Percentiles rank a stretch among this genome's conserved stretches.
phyloP scores from a whole-genome alignment of 345 rosid species.

The Dipteronia dyeriana region DNA sequence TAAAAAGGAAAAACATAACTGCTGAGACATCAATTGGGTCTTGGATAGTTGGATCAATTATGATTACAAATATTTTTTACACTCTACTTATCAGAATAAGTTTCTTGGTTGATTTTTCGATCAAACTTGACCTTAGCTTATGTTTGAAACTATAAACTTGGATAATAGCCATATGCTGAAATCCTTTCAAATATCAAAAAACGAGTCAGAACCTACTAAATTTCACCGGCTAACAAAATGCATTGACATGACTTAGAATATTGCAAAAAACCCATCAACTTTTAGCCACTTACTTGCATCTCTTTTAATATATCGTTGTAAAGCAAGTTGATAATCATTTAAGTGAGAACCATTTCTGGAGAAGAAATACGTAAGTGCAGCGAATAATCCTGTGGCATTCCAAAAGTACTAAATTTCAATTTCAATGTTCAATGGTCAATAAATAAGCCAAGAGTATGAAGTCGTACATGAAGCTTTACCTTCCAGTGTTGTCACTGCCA shows the following conservation, averaged over 20 bases:
- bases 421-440: constrained; percentile 10
- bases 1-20: background rate
- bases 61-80: background rate
- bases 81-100: background rate
- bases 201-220: background rate
- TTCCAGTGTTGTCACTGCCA: constrained; percentile 72
- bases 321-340: constrained; percentile 77
- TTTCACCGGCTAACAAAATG: background rate
- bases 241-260: constrained; percentile 11
- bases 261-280: constrained; percentile 13
- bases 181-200: background rate
- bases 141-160: background rate
- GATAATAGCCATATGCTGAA: background rate
- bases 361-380: constrained; percentile 90
- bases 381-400: constrained; percentile 65
- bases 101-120: background rate
- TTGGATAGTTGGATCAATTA: background rate
- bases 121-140: background rate
- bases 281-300: constrained; percentile 52
- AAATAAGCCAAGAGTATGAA: constrained; percentile 12
- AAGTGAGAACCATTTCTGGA: constrained; percentile 74
- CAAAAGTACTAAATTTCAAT: constrained; percentile 21
- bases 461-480: constrained; percentile 41
- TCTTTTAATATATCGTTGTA: constrained; percentile 62
- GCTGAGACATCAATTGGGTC: background rate